Evolutionary conservation across 805 yeast genomes (phyloP).

Genomic region (Schizosaccharomyces octosporus): DNA sequence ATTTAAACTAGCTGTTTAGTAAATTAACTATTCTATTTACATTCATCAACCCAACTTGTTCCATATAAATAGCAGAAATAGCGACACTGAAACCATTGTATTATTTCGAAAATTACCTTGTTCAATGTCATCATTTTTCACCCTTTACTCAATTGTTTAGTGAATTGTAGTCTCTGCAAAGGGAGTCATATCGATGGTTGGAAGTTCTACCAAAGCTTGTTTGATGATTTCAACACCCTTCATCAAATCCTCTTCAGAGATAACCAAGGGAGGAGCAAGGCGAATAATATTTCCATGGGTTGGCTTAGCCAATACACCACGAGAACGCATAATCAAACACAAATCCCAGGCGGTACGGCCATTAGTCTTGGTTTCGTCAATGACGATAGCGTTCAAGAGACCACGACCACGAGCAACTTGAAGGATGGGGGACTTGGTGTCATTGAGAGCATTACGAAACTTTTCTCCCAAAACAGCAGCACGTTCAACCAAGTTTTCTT

Average conservation of each 20-base stretch:
- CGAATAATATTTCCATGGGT: constrained; percentile 90
- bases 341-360: constrained; percentile 93
- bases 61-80: no score
- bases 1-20: no score
- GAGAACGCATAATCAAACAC: constrained; percentile 65
- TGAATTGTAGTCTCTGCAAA: background rate
- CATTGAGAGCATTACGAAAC: constrained; percentile 25
- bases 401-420: constrained; percentile 61
- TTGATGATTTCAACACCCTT: constrained; percentile 59
- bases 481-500: constrained; percentile 65
- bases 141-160: background rate
- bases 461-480: constrained; percentile 45
- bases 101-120: no score
- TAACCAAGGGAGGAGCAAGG: constrained; percentile 86
- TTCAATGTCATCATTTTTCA: background rate
- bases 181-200: constrained; percentile 8
- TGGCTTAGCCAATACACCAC: constrained; percentile 85
- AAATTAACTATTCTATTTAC: no score
- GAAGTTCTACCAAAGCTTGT: constrained; percentile 25
- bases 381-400: constrained; percentile 69
- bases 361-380: constrained; percentile 57
- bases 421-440: constrained; percentile 23
- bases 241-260: constrained; percentile 60
- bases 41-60: no score
- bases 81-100: no score